Percentiles rank a stretch among this genome's conserved stretches.
Evolutionary conservation across 306 rosid genomes (phyloP).

Genomic region (Arachis stenosperma): DNA sequence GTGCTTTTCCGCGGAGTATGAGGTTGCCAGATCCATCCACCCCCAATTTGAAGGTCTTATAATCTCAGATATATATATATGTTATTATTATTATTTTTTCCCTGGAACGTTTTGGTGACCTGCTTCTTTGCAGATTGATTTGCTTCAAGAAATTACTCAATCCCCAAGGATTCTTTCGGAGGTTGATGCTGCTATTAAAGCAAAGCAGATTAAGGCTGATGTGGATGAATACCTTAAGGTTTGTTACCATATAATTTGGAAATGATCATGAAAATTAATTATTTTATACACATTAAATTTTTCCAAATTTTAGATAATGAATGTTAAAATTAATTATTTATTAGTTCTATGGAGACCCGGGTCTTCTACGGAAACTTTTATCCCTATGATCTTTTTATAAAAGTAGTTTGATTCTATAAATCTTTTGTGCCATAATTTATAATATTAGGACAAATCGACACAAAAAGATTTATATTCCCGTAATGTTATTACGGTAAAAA

Average conservation of each 20-base stretch:
- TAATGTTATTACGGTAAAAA: too few species aligned
- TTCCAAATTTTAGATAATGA: too few species aligned
- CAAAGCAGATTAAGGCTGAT: slow-evolving; percentile 88
- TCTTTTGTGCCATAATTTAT: too few species aligned
- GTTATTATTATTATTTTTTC: slow-evolving; percentile 8
- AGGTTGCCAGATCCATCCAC: slow-evolving; percentile 97
- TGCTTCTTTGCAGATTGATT: slow-evolving; percentile 72
- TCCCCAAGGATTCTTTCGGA: slow-evolving; percentile 91
- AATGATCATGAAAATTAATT: too few species aligned
- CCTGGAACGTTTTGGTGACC: slow-evolving; percentile 6
- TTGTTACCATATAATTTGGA: background rate
- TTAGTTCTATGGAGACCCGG: too few species aligned
- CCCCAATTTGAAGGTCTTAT: slow-evolving; percentile 81
- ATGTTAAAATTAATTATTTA: too few species aligned
- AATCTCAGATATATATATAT: background rate
- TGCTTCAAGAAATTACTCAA: slow-evolving; percentile 87
- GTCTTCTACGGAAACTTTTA: too few species aligned
- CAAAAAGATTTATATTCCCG: too few species aligned
- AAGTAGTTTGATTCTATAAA: too few species aligned
- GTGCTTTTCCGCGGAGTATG: slow-evolving; percentile 99
- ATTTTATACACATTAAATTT: too few species aligned
- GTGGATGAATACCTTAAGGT: slow-evolving; percentile 93
- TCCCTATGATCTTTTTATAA: too few species aligned
- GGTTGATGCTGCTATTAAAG: slow-evolving; percentile 86
- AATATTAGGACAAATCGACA: too few species aligned